Evolutionary conservation across 352 stramenopile species (phyloP), one percentile per base, ranked within the genome.

Genomic region (Phytophthora colocasiae): DNA sequence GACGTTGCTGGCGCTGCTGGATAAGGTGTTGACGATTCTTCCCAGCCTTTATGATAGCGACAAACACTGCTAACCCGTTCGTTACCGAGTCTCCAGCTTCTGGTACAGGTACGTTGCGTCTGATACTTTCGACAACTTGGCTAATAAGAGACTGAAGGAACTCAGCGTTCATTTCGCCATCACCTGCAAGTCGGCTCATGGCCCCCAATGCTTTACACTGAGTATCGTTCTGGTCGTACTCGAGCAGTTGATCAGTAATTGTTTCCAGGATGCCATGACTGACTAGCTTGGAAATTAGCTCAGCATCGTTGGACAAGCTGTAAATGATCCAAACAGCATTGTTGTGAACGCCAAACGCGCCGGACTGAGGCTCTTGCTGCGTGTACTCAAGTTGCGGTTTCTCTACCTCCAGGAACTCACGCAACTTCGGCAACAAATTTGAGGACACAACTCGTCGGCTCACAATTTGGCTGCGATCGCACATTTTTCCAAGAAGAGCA

Each of bases 221-320:
- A 4, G 68, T 85, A n/a, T 50, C 66, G 6, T 41, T 58, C 1
- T 77, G 63, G n/a, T 83, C 68, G 48, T 81, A 85, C 1, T 48
- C 11, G 6, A 68, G 47, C 10, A 91, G 11, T 36, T 78, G 66
- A 14, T 78, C 66, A 22, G 59, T 73, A 9, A 90, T 32, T 6
- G 75, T 84, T 14, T 89, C 77, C 6, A 87, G 48, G 1, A 90
- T 77, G 12, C 64, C 68, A 34, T 89, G 62, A 5, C 86, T 78
- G 14, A 77, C 63, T 0, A 94, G 60, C 56, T 92, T 91, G n/a
- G 71, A 63, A 8, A 87, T 73, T 1, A 94, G 71, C 44, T 94
- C 85, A 0, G 32, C 39, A 47, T 94, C 85, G 41, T 90, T 87
- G 9, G 85, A 82, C 4, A 94, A 65, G 38, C 69, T 84, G 11